These are phyloP conservation scores for Pyrus betulifolia DNA, from an alignment of 306 rosid genomes.

Conservation along the genomic window DNA sequence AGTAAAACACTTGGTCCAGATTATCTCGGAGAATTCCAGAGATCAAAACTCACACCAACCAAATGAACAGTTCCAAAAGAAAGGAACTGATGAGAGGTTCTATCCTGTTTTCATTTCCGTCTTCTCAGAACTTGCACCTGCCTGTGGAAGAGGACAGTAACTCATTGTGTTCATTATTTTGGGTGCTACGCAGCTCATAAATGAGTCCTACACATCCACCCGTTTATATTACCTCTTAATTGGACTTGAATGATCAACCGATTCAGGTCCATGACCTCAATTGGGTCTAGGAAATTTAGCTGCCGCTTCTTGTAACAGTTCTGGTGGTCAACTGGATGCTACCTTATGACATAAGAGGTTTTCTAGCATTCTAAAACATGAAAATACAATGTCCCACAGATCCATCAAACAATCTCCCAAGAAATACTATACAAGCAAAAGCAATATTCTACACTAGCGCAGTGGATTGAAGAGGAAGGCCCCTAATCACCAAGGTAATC, in stretches of 20 bases:
- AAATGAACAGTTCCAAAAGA: neutral
- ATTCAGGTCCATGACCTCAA: neutral
- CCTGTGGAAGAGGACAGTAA: neutral
- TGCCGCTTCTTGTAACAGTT: neutral
- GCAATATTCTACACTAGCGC: no score
- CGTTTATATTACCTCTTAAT: neutral
- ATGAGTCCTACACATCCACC: neutral
- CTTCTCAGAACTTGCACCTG: neutral
- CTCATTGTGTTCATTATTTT: neutral
- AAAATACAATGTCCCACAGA: neutral
- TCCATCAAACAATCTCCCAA: neutral
- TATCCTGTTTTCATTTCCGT: neutral
- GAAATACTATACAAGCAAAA: neutral
- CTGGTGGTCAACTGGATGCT: neutral
- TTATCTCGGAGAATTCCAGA: neutral
- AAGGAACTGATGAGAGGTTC: neutral
- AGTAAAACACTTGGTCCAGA: neutral
- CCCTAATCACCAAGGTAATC: no score
- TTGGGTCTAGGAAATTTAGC: neutral
- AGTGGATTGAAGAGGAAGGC: no score
- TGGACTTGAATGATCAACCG: neutral
- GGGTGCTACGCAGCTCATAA: neutral
- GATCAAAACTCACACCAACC: neutral
- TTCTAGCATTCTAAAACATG: neutral
- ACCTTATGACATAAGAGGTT: neutral